Percentiles rank a stretch among this genome's conserved stretches.
phyloP scores from a whole-genome alignment of 2,329 filamentous ascomycete genomes.

The Zasmidium angulare region DNA sequence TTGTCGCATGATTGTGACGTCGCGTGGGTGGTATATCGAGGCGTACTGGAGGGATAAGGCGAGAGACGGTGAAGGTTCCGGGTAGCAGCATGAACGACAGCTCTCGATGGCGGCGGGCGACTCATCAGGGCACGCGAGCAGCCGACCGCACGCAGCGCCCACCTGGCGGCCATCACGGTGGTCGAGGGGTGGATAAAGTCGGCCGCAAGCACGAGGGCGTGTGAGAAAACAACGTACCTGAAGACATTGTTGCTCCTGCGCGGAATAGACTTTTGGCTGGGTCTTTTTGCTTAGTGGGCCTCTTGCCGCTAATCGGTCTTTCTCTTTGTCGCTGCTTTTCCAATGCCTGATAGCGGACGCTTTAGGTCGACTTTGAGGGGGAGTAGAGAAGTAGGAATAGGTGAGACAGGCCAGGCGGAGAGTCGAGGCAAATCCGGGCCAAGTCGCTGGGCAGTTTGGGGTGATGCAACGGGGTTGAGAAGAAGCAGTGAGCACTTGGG shows the following conservation, averaged over 20 bases:
- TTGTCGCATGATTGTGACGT: not conserved
- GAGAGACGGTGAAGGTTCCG: constrained; percentile 1
- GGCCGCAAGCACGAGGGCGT: not conserved
- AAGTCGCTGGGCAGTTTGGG: not conserved
- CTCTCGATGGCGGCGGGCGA: not conserved
- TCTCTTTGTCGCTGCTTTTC: not conserved
- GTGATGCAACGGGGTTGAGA: not conserved
- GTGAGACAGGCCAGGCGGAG: not conserved
- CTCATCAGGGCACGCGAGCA: not conserved
- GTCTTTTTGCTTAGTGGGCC: not conserved
- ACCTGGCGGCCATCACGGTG: constrained; percentile 7
- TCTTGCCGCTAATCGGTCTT: not conserved
- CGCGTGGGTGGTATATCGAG: not conserved
- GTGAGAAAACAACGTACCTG: not conserved
- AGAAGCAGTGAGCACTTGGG: not conserved
- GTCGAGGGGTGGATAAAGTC: not conserved
- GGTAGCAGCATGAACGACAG: not conserved
- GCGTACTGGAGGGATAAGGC: not conserved
- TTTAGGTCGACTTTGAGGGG: not conserved
- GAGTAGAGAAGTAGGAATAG: not conserved
- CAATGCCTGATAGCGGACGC: not conserved
- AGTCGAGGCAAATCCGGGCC: not conserved
- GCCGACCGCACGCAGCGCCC: constrained; percentile 1
- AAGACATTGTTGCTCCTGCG: not conserved
- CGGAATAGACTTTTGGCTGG: constrained; percentile 1